phyloP scores from a whole-genome alignment of 192 early-diverging fungal genomes.

The Allomyces macrogynus region DNA sequence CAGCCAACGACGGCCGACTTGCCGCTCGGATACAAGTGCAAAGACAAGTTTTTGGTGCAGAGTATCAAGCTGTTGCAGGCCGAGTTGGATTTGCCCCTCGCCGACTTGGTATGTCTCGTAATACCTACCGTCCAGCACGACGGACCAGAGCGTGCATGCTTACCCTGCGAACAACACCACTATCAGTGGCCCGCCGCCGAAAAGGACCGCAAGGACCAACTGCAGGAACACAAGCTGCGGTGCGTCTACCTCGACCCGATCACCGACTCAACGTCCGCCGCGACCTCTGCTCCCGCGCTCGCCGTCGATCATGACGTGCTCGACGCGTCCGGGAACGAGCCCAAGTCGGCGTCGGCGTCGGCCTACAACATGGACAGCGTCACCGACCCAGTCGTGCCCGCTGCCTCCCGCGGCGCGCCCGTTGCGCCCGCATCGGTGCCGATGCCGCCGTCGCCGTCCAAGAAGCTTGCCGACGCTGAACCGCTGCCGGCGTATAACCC shows the following conservation, averaged over 20 bases:
- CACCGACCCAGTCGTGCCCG: slow-evolving; percentile 4
- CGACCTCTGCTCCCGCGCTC: slow-evolving; percentile 5
- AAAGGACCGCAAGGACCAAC: slow-evolving; percentile 30
- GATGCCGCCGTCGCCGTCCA: slow-evolving; percentile 2
- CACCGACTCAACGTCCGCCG: neutral
- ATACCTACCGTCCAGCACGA: neutral
- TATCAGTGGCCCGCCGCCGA: slow-evolving; percentile 43
- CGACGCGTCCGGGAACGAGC: no score
- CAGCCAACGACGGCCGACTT: slow-evolving; percentile 76
- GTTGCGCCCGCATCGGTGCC: slow-evolving; percentile 13
- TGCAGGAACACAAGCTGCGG: slow-evolving; percentile 48
- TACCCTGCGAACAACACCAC: neutral
- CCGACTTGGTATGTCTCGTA: slow-evolving; percentile 32
- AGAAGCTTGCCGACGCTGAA: neutral
- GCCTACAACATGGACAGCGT: slow-evolving; percentile 6
- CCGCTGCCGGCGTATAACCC: no score
- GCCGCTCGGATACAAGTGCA: slow-evolving; percentile 56
- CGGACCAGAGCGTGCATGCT: no score
- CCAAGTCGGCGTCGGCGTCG: slow-evolving; percentile 8
- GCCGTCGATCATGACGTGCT: no score
- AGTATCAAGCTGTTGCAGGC: slow-evolving; percentile 55
- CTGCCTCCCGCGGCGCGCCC: slow-evolving; percentile 6
- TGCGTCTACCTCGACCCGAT: slow-evolving; percentile 28
- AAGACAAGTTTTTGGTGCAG: slow-evolving; percentile 94
- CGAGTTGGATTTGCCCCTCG: slow-evolving; percentile 32